Percentiles rank a stretch among this genome's conserved stretches.
These are phyloP conservation scores for Sclerotinia nivalis DNA, from an alignment of 2,329 filamentous ascomycete genomes.

Conservation along the genomic window DNA sequence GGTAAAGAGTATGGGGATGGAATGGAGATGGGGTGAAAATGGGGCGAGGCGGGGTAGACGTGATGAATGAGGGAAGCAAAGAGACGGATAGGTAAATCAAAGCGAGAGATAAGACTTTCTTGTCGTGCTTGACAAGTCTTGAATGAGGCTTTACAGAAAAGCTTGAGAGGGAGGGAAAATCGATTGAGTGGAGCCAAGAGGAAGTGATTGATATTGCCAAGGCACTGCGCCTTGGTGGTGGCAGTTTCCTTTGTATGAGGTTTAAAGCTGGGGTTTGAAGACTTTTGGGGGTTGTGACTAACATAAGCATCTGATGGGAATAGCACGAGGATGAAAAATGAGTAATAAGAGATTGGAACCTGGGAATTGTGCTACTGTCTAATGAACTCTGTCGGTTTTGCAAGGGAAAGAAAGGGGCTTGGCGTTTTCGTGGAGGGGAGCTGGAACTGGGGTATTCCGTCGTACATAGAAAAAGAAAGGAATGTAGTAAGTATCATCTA, in stretches of 20 bases:
- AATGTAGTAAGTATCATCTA: not conserved
- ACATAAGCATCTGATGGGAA: not conserved
- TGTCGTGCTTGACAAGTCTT: constrained; percentile 1
- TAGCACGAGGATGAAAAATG: constrained; percentile 16
- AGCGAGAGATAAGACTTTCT: constrained; percentile 21
- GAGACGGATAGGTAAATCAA: not conserved
- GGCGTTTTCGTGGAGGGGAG: constrained; percentile 19
- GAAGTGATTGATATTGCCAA: constrained; percentile 13
- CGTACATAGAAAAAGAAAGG: not conserved
- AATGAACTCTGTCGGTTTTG: not conserved
- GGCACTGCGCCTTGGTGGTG: constrained; percentile 18
- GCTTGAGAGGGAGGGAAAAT: constrained; percentile 1
- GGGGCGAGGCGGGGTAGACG: not conserved
- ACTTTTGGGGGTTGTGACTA: constrained; percentile 3
- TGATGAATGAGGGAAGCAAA: not conserved
- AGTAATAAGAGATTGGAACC: not conserved
- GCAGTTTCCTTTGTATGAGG: constrained; percentile 8
- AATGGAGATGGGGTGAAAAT: not conserved
- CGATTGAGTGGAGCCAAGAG: constrained; percentile 20
- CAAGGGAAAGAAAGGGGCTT: constrained; percentile 18
- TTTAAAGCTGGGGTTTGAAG: not conserved
- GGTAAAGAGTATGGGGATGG: not conserved
- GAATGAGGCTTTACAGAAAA: not conserved
- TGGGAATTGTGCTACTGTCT: not conserved
- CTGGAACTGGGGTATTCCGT: not conserved